Evolutionary conservation across 805 yeast genomes (phyloP), one percentile per base, ranked within the genome.

Genomic region (Metschnikowia shivogae): DNA sequence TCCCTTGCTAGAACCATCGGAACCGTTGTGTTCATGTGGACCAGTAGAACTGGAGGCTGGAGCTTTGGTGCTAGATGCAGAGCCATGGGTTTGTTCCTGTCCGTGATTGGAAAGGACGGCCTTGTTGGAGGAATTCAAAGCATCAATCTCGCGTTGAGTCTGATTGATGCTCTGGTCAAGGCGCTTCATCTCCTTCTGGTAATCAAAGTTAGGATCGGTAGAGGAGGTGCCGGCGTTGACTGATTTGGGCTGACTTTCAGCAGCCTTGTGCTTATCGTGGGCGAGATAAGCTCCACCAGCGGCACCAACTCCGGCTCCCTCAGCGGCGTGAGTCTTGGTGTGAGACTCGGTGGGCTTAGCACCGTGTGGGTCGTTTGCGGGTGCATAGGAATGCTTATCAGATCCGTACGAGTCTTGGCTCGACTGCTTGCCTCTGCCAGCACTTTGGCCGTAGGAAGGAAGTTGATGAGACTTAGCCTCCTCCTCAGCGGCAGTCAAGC

Each of bases 121-220:
- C 19, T 39, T 31, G 19, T 32, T 7, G 14, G 29, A n/a, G 4
- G 29, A 33, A 26, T 29, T 39, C 39, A 55, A 50, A 3, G 45
- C 47, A 14, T 57, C 59, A 14, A 61, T 57, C 38, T 62, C 63
- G 11, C 42, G 47, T 47, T 62, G 62, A 10, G 67, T 60, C 22
- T 50, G 45, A 27, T 52, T 58, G 24, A 62, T 60, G 44, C 57
- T 58, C 36, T 49, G 39, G 52, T 60, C 63, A 38, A 62, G 56
- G 30, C 53, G 54, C 43, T 48, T 44, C 34, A 60, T 42, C 40
- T 61, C 60, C n/a, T 48, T 43, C 6, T 58, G 59, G 49, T 60
- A 59, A 46, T 58, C 60, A 33, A 52, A 49, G 20, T 58, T 35
- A 7, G 45, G 41, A 33, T 46, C 48, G 5, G 58, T 47, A 9